Evolutionary conservation across 2,329 filamentous ascomycete species (phyloP).

Genomic region (Sclerotinia trifoliorum): DNA sequence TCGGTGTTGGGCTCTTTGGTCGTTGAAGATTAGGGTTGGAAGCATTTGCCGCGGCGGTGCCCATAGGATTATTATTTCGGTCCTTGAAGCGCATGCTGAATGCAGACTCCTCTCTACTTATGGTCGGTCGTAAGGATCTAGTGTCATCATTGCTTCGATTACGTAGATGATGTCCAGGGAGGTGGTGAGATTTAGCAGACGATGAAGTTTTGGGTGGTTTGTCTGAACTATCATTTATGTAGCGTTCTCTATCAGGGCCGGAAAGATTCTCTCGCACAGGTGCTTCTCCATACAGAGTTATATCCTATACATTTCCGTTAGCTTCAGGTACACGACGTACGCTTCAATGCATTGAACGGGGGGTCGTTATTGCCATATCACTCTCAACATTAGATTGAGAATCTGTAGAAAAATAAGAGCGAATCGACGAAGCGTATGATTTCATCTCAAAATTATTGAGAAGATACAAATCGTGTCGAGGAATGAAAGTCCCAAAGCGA

Average conservation of each 20-base stretch:
- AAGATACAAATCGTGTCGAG: neutral
- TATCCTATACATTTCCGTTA: constrained; percentile 55
- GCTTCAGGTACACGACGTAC: constrained; percentile 2
- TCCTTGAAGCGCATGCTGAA: constrained; percentile 52
- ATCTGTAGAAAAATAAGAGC: constrained; percentile 21
- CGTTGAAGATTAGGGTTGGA: constrained; percentile 49
- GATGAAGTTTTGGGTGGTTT: constrained; percentile 61
- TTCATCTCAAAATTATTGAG: constrained; percentile 16
- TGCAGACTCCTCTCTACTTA: constrained; percentile 72
- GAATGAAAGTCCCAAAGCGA: constrained; percentile 13
- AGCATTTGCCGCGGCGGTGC: constrained; percentile 32
- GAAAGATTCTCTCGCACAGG: constrained; percentile 69
- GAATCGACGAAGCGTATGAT: constrained; percentile 22
- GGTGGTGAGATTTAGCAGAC: constrained; percentile 58
- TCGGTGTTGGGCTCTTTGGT: constrained; percentile 80
- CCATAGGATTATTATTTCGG: constrained; percentile 41
- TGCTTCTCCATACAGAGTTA: constrained; percentile 73
- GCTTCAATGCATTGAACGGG: constrained; percentile 22
- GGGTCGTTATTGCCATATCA: constrained; percentile 22
- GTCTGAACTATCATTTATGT: constrained; percentile 49
- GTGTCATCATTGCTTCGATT: constrained; percentile 68
- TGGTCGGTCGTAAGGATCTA: constrained; percentile 65
- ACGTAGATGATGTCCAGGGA: constrained; percentile 66
- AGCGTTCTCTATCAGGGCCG: constrained; percentile 68
- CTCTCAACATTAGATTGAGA: constrained; percentile 12